These are phyloP conservation scores for Cytospora leucostoma DNA, from an alignment of 2,329 filamentous ascomycete species.

Conservation along the genomic window DNA sequence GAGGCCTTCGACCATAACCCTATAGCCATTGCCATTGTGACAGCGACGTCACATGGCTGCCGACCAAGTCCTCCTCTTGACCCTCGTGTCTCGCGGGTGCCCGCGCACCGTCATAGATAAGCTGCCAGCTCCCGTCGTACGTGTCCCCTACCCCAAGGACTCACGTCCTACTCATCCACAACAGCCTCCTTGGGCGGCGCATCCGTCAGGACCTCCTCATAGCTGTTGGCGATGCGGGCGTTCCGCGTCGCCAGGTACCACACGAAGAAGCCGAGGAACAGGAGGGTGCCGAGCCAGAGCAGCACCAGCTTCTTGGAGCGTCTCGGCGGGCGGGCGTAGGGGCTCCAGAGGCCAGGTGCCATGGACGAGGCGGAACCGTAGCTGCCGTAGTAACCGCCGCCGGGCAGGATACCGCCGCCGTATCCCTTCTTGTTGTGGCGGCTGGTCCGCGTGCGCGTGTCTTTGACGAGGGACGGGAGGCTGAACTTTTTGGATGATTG, in stretches of 20 bases:
- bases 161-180: not conserved
- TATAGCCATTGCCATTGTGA: not conserved
- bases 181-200: conserved; percentile 16
- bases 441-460: conserved; percentile 27
- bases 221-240: conserved; percentile 6
- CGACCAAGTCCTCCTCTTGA: not conserved
- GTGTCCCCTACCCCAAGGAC: not conserved
- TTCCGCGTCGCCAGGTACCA: conserved; percentile 22
- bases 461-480: conserved; percentile 26
- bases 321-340: conserved; percentile 24
- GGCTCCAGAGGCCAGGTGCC: conserved; percentile 21
- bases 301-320: conserved; percentile 26
- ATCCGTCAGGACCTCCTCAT: conserved; percentile 20
- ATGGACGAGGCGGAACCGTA: conserved; percentile 7
- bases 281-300: conserved; percentile 21
- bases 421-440: conserved; percentile 9
- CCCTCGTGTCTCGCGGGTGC: not conserved
- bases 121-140: not conserved
- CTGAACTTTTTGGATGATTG: conserved; percentile 15
- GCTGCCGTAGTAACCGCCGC: conserved; percentile 1
- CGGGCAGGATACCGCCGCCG: conserved; percentile 19
- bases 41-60: not conserved
- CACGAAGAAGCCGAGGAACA: conserved; percentile 19
- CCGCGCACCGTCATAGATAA: not conserved
- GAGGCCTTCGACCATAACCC: not conserved